These are phyloP conservation scores for Pelargonium australe DNA, from an alignment of 441 rosid species.

Conservation along the genomic window DNA sequence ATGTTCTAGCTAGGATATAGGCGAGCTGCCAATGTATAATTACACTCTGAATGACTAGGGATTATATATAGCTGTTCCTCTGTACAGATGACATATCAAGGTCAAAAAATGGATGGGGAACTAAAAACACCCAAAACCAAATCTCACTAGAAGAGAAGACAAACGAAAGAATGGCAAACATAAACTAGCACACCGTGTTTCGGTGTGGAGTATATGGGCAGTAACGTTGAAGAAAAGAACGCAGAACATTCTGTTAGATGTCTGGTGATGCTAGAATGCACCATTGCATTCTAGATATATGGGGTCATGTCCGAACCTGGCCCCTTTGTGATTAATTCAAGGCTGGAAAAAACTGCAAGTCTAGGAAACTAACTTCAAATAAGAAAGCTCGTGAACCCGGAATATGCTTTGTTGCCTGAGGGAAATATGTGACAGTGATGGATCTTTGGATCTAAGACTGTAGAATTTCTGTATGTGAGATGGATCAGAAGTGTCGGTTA, in stretches of 20 bases:
- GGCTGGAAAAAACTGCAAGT: constrained; percentile 73
- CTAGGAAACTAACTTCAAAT: constrained; percentile 27
- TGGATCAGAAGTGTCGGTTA: constrained; percentile 35
- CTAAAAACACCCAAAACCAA: constrained; percentile 38
- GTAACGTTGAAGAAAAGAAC: constrained; percentile 25
- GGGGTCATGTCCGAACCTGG: constrained; percentile 57
- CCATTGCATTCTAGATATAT: constrained; percentile 54
- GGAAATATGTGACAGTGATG: constrained; percentile 17
- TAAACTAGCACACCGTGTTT: constrained; percentile 35
- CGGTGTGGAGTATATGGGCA: constrained; percentile 29
- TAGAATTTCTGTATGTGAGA: constrained; percentile 25
- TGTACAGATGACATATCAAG: constrained; percentile 65
- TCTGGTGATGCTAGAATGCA: constrained; percentile 66
- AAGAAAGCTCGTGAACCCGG: constrained; percentile 27
- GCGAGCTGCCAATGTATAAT: constrained; percentile 57
- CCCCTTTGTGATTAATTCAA: constrained; percentile 53
- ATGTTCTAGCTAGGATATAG: constrained; percentile 31
- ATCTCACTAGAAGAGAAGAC: constrained; percentile 25
- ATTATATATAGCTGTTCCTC: constrained; percentile 40
- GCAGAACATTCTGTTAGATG: constrained; percentile 46
- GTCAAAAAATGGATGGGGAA: constrained; percentile 41
- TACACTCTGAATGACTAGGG: constrained; percentile 55
- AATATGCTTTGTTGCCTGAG: constrained; percentile 25
- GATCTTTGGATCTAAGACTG: constrained; percentile 19
- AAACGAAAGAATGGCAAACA: constrained; percentile 49